phyloP scores from a whole-genome alignment of 306 rosid species.

The Spatholobus suberectus region DNA sequence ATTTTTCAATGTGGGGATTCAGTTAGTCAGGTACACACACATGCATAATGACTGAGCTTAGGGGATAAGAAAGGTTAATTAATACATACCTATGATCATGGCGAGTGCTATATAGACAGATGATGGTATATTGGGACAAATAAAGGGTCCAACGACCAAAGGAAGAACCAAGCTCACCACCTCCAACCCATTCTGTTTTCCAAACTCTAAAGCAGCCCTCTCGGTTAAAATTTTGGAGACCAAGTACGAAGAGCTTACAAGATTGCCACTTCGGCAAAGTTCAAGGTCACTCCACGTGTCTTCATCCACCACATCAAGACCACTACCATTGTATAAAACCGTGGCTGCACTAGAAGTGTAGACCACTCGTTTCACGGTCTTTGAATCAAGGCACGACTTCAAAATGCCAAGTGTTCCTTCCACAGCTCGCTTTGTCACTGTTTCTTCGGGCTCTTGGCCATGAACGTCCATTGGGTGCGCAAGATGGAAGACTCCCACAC shows the following conservation, averaged over 20 bases:
- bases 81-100: constrained; percentile 56
- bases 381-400: constrained; percentile 49
- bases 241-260: constrained; percentile 46
- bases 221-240: constrained; percentile 66
- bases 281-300: constrained; percentile 63
- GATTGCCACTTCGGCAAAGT: constrained; percentile 14
- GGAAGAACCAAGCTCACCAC: constrained; percentile 66
- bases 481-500: too few relatives aligned
- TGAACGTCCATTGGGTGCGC: too few relatives aligned
- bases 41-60: too few relatives aligned
- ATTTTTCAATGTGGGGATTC: too few relatives aligned
- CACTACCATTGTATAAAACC: constrained; percentile 6
- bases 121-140: constrained; percentile 51
- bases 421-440: constrained; percentile 44
- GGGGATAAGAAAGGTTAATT: too few relatives aligned
- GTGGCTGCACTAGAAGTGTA: constrained; percentile 61
- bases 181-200: constrained; percentile 54
- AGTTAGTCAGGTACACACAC: too few relatives aligned
- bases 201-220: constrained; percentile 56
- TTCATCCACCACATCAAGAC: constrained; percentile 44
- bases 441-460: too few relatives aligned
- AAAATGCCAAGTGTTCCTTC: constrained; percentile 61
- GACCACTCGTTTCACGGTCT: constrained; percentile 58
- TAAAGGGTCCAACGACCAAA: constrained; percentile 64
- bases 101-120: constrained; percentile 47